phyloP scores from a whole-genome alignment of 2,329 filamentous ascomycete species.

The Talaromyces albobiverticillius region DNA sequence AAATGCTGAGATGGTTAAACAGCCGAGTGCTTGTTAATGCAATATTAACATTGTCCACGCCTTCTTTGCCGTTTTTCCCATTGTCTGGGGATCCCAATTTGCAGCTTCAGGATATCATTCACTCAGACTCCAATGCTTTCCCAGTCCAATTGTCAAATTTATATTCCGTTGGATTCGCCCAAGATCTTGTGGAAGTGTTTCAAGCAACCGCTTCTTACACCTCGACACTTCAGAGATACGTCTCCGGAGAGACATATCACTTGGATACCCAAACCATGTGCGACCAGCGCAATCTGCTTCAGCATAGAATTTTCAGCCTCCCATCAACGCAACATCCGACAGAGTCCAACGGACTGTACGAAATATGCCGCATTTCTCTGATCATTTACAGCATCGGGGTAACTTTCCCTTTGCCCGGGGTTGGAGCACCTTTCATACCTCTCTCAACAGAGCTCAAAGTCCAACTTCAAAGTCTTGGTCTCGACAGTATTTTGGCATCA shows the following conservation, averaged over 20 bases:
- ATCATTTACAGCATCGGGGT: constrained; percentile 38
- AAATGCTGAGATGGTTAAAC: neutral
- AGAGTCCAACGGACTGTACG: constrained; percentile 26
- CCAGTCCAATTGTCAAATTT: neutral
- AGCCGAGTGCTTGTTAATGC: constrained; percentile 20
- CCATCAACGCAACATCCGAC: constrained; percentile 23
- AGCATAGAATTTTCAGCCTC: constrained; percentile 34
- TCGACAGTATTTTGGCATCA: constrained; percentile 25
- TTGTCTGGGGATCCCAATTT: constrained; percentile 13
- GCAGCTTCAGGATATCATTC: constrained; percentile 24
- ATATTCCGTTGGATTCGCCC: constrained; percentile 25
- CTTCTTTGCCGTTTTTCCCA: constrained; percentile 17
- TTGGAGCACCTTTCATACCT: constrained; percentile 32
- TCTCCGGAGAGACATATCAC: constrained; percentile 16
- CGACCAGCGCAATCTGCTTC: constrained; percentile 40
- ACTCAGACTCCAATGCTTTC: neutral
- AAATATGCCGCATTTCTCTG: constrained; percentile 34
- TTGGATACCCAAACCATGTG: constrained; percentile 25
- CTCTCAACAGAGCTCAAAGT: constrained; percentile 27
- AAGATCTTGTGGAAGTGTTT: constrained; percentile 29
- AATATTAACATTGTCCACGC: constrained; percentile 15
- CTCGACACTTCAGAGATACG: constrained; percentile 24
- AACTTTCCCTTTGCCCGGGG: constrained; percentile 38
- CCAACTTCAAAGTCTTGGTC: constrained; percentile 22
- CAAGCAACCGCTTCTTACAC: constrained; percentile 32